Evolutionary conservation across 768 basidiomycete genomes (phyloP), one percentile per base, ranked within the genome.

Genomic region (Tylopilus sp.): DNA sequence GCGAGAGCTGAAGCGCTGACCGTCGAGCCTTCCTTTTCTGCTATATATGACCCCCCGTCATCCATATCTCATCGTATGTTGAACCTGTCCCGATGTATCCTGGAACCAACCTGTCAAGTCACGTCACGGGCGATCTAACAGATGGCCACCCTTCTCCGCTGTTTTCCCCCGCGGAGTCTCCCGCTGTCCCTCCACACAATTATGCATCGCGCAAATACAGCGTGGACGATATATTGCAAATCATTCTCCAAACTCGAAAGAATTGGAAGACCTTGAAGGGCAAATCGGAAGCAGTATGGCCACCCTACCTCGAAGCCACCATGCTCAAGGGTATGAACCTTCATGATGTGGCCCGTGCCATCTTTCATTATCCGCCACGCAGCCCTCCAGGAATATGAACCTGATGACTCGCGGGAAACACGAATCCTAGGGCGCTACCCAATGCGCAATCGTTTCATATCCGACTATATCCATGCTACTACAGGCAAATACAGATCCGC

Each of bases 401-500:
- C 86, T 26, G 80, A 83, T 54, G 83, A 88, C 60, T 84, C 83
- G 15, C 73, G 85, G 64, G 85, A 88, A 63, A 85, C 86, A 36
- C 75, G 84, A 48, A 78, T 85, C 17, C 77, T 89, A 3, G 86
- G 86, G 21, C 79, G 88, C 45, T 88, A 85, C 62, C 88, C 88
- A 33, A 81, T 86, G 77, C 76, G 88, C 51, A 90, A 90, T 69
- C 78, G 83, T 42, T 90, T 88, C 69, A 86, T 89, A 55, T 86
- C 87, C 46, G 85, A 90, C 57, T 83, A 85, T 69, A 88, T 90
- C 63, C 81, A 74, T 62, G 73, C 75, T 31, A 78, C 76, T 55
- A 90, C 88, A 0, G 85, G 87, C 21, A 82, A 84, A 65, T 74
- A 77, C 53, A 77, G 88, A 52, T 84, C 85, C 8, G 79, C 87